phyloP scores from a whole-genome alignment of 306 rosid species.

The Neltuma alba region DNA sequence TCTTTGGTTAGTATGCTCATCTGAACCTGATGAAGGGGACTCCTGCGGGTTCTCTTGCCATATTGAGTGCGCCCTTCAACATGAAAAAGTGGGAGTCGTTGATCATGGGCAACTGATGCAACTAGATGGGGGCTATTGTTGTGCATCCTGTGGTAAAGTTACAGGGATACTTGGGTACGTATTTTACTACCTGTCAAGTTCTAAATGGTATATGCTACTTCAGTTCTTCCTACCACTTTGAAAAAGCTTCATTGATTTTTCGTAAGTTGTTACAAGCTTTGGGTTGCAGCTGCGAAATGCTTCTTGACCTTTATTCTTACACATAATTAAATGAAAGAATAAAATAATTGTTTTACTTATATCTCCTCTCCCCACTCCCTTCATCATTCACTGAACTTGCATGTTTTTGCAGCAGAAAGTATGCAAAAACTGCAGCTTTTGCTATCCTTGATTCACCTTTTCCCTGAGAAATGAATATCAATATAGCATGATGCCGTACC shows the following conservation, averaged over 20 bases:
- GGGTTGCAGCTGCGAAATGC: constrained; percentile 5
- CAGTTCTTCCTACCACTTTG: constrained; percentile 5
- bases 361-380: constrained; percentile 12
- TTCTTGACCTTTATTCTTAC: constrained; percentile 33
- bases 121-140: constrained; percentile 94
- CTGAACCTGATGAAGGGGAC: constrained; percentile 75
- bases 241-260: constrained; percentile 10
- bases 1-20: constrained; percentile 92
- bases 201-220: constrained; percentile 25
- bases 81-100: constrained; percentile 81
- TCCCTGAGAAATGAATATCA: constrained; percentile 16
- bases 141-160: constrained; percentile 96
- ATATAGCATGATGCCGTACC: constrained; percentile 11
- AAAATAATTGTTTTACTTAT: neutral
- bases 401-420: constrained; percentile 18
- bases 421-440: constrained; percentile 19
- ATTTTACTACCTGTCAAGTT: constrained; percentile 23
- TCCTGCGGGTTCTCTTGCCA: constrained; percentile 94
- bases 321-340: constrained; percentile 5
- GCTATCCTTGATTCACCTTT: constrained; percentile 15
- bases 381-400: neutral
- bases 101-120: constrained; percentile 95
- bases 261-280: constrained; percentile 8
- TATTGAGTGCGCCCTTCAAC: constrained; percentile 89
- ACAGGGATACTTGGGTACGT: constrained; percentile 93